phyloP scores from a whole-genome alignment of 805 yeast species.

The Sungouiozyma ichnusensis region DNA sequence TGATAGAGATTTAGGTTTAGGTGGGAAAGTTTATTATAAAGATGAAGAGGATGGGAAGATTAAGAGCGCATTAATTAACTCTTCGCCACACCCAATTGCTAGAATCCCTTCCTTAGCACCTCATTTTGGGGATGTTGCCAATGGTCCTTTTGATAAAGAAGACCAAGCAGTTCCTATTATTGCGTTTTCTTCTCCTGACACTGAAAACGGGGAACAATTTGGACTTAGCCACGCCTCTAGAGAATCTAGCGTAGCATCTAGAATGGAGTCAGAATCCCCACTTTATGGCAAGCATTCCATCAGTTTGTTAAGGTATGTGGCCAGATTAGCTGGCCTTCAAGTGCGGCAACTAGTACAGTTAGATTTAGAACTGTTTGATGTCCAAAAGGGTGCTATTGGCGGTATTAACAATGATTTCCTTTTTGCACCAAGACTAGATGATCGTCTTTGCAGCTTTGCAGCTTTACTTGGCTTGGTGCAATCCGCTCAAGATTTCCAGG shows the following conservation, averaged over 20 bases:
- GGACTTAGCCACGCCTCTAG: too few species aligned
- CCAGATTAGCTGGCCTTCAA: slow-evolving; percentile 45
- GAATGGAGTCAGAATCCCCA: slow-evolving; percentile 34
- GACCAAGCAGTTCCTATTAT: slow-evolving; percentile 70
- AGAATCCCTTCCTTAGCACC: slow-evolving; percentile 80
- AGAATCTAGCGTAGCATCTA: too few species aligned
- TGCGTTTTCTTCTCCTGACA: slow-evolving; percentile 38
- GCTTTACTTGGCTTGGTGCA: slow-evolving; percentile 53
- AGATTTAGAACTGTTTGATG: slow-evolving; percentile 73
- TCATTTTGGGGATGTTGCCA: slow-evolving; percentile 66
- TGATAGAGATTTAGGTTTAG: slow-evolving; percentile 80
- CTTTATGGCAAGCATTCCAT: slow-evolving; percentile 60
- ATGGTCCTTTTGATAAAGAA: slow-evolving; percentile 66
- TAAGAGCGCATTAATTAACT: slow-evolving; percentile 36
- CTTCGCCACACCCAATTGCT: slow-evolving; percentile 62
- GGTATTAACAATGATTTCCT: slow-evolving; percentile 70
- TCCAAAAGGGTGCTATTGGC: slow-evolving; percentile 68
- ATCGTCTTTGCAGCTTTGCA: slow-evolving; percentile 69
- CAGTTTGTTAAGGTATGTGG: slow-evolving; percentile 55
- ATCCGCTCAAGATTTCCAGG: slow-evolving; percentile 33
- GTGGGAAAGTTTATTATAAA: slow-evolving; percentile 60
- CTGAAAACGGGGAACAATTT: slow-evolving; percentile 17
- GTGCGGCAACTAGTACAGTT: slow-evolving; percentile 56
- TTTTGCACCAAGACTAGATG: slow-evolving; percentile 77
- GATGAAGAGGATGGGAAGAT: slow-evolving; percentile 29